Base-by-base conservation (phyloP, 805 yeast species). In the Teunomyces cretensis region DNA sequence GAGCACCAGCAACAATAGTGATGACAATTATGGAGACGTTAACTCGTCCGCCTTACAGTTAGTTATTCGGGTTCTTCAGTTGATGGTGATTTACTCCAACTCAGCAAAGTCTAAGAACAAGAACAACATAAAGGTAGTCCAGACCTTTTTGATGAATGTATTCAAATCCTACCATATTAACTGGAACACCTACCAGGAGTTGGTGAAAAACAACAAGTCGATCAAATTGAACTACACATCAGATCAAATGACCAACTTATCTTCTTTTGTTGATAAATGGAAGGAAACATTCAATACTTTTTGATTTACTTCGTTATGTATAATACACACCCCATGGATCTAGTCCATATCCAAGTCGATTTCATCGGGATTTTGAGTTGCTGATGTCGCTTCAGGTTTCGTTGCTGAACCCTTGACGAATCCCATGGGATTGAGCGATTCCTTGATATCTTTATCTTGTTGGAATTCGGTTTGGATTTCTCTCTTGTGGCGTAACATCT, bases 401-500 rank as follows among this genome's bases (percentile, higher is more conserved):
- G 11, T 35, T 39, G 31, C 14, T 14, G 41, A 22, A 2, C 75
- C 64, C 46, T 72, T 73, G 49, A 81, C 72, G 64, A 80, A 75
- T 11, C 84, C 81, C 57, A 77, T 59, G 8, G 77, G 67, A 48
- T 62, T 61, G 24, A 54, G 50, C n/a, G 49, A 48, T 5, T 51
- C 52, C 13, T 48, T 55, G 9, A 46, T 45, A 9, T 43, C 43
- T 9, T 28, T 39, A 9, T 53, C 45, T 6, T 51, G 45, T 12
- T 58, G 55, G 13, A 48, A 47, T 11, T 61, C 59, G 6, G 58
- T 52, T 41, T 27, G 50, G 22, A 71, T 62, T 12, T 65, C 57
- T 50, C 88, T 72, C 57, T 82, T 85, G 49, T 70, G 68, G 38
- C 83, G 66, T 17, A 88, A 60, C 91, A 90, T 84, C 15, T 82